phyloP scores from a whole-genome alignment of 1,284 basidiomycete genomes.

The Microbotryum lychnidis-dioicae region DNA sequence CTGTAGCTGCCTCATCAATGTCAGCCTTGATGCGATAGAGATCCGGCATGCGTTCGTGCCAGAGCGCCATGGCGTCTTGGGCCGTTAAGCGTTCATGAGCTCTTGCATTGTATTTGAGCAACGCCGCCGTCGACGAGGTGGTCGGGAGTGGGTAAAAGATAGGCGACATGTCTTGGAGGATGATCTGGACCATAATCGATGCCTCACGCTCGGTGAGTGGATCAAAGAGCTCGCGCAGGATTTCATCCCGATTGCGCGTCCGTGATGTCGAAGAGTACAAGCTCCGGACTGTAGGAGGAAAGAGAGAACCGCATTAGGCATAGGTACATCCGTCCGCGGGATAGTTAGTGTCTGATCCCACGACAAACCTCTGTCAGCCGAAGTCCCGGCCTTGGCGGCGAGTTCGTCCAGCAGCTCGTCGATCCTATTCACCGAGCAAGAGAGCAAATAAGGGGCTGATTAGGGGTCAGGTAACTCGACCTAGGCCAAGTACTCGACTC shows the following conservation, averaged over 20 bases:
- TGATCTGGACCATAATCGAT: conserved; percentile 65
- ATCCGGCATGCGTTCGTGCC: conserved; percentile 59
- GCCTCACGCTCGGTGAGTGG: conserved; percentile 54
- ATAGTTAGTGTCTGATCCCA: neutral
- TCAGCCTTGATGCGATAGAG: conserved; percentile 52
- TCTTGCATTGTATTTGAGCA: conserved; percentile 52
- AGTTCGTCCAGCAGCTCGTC: conserved; percentile 63
- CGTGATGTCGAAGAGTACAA: conserved; percentile 13
- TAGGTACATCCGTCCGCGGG: neutral
- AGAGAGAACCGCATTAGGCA: neutral
- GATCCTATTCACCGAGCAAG: conserved; percentile 38
- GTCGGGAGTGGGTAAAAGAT: conserved; percentile 59
- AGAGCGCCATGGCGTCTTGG: conserved; percentile 58
- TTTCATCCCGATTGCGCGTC: conserved; percentile 41
- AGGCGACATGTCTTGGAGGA: conserved; percentile 71
- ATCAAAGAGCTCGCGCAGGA: conserved; percentile 52
- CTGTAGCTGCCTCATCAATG: conserved; percentile 53
- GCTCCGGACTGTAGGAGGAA: conserved; percentile 2
- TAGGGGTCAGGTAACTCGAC: conserved; percentile 13
- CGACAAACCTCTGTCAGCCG: conserved; percentile 40
- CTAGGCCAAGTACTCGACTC: conserved; percentile 36
- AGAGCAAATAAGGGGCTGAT: conserved; percentile 10
- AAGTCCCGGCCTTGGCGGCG: conserved; percentile 57
- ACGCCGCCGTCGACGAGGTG: conserved; percentile 35
- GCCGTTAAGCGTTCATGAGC: conserved; percentile 53